These are phyloP conservation scores for Phlebiopsis gigantea DNA, from an alignment of 768 basidiomycete genomes.

Conservation along the genomic window DNA sequence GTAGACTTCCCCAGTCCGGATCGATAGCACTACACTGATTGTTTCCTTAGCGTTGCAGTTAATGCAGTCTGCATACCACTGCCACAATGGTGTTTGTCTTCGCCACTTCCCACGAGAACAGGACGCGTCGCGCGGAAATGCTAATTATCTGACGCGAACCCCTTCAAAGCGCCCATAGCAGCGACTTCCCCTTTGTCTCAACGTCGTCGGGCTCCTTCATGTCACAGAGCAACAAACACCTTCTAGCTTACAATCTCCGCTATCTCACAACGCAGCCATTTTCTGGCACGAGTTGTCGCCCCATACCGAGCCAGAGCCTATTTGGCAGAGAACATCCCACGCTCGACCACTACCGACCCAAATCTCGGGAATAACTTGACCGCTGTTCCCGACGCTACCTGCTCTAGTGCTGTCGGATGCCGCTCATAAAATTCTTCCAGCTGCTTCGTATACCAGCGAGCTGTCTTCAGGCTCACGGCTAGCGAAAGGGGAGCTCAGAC, in stretches of 20 bases:
- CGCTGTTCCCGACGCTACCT: constrained; percentile 46
- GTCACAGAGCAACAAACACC: no score
- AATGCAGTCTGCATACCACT: no score
- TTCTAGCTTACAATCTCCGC: background rate
- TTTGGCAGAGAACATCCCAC: background rate
- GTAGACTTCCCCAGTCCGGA: background rate
- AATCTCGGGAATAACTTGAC: constrained; percentile 39
- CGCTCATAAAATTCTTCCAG: constrained; percentile 42
- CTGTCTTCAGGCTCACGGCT: constrained; percentile 57
- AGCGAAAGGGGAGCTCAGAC: background rate
- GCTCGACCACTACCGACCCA: constrained; percentile 16
- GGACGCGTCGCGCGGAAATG: background rate
- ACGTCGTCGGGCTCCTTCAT: no score
- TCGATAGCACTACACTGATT: background rate
- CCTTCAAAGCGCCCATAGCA: background rate
- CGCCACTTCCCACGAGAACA: no score
- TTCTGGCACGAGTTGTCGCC: no score
- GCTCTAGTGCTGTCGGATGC: constrained; percentile 34
- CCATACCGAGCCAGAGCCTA: background rate
- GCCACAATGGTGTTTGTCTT: no score
- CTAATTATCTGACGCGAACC: background rate
- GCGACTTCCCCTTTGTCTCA: no score
- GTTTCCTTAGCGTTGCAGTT: no score
- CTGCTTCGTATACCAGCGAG: constrained; percentile 56
- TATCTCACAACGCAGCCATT: no score